Base-by-base conservation (phyloP, 2,329 filamentous ascomycete species). In the Cytospora schulzeri region DNA sequence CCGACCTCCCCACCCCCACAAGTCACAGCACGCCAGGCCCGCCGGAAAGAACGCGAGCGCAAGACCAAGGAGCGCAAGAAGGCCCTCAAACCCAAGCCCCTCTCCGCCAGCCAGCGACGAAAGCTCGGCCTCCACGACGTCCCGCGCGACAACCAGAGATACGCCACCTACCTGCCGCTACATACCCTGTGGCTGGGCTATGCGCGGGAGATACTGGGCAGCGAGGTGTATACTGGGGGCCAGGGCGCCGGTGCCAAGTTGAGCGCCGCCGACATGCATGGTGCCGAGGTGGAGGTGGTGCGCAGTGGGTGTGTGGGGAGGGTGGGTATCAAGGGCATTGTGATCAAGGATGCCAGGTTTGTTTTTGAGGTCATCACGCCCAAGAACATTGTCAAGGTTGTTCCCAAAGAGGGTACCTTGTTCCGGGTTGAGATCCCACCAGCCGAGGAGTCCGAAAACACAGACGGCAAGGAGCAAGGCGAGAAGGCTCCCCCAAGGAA, bases 361-460 rank as follows among this genome's bases (percentile, higher is more conserved):
- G 89, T 90, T 1, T 91, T 98, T 76, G 91, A 96, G 75, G 79
- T 99, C 67, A 84, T 98, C 48, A 97, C 92, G 3, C 81, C 76
- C 71, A 83, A 82, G 69, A 84, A 93, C 76, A 80, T 83, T 69
- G 72, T 95, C 52, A 96, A 95, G 79, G 81, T 87, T 50, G 82
- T 98, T 63, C 94, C 95, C 4, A 99, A 99, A 74, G 93, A 96
- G 74, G 89, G 93, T 48, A 94, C 93, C 0, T 82, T 94, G 22
- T 98, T 99, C 71, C 85, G 88, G 24, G 87, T 98, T 69, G 83
- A 86, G 68, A 81, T 98, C 12, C 86, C 89, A 1, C 74, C 83
- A 19, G 74, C 73, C 5, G 69, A 64, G 1, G 41, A 65, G 6
- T 72, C 71, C 8, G 67, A 69, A 11, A 67, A 68, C 3, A 22